phyloP scores from a whole-genome alignment of 768 basidiomycete species.

The Pholiota microspora region DNA sequence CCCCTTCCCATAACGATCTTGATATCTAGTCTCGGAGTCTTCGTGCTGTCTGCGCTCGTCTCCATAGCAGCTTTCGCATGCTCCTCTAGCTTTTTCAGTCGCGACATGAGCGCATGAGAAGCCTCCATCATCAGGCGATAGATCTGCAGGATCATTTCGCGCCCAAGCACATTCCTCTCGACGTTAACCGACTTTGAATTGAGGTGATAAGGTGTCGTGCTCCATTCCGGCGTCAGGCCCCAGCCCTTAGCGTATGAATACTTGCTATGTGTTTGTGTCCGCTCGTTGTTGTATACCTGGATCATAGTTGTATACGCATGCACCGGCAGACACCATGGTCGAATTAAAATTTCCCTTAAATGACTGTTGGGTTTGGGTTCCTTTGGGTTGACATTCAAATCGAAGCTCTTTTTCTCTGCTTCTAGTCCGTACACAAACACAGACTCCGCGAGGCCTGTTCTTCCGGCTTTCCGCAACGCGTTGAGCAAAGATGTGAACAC shows the following conservation, averaged over 20 bases:
- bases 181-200: background rate
- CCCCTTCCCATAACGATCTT: background rate
- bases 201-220: no score
- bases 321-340: conserved; percentile 64
- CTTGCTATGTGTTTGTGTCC: background rate
- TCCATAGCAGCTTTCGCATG: background rate
- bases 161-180: background rate
- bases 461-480: conserved; percentile 55
- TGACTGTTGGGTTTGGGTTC: background rate
- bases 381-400: background rate
- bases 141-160: background rate
- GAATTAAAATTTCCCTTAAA: background rate
- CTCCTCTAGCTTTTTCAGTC: background rate
- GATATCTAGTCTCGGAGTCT: background rate
- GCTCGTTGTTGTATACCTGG: conserved; percentile 45
- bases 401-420: conserved; percentile 58
- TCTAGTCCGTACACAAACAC: conserved; percentile 62
- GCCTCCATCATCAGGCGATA: conserved; percentile 2
- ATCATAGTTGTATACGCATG: conserved; percentile 76
- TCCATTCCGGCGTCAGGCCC: conserved; percentile 2
- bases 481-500: conserved; percentile 60
- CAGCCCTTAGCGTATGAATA: background rate
- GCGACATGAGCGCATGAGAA: background rate
- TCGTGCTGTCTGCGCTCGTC: background rate
- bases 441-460: conserved; percentile 53